phyloP scores from a whole-genome alignment of 345 rosid genomes.

The Psidium friedrichsthalianum region DNA sequence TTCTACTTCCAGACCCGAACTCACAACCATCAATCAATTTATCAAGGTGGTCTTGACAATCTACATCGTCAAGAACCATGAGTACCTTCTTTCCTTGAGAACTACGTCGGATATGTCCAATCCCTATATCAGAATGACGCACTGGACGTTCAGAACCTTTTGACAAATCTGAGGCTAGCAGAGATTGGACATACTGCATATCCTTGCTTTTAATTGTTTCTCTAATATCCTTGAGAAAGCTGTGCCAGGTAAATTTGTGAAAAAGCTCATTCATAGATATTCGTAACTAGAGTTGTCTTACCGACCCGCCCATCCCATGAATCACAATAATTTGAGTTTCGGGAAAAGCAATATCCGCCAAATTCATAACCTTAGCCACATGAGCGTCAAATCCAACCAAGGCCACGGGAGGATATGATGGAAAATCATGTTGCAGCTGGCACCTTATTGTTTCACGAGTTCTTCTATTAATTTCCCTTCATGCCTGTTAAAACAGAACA shows the following conservation, averaged over 20 bases:
- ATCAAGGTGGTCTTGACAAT: neutral
- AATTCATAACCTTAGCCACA: neutral
- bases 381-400: neutral
- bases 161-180: too few relatives aligned
- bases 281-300: neutral
- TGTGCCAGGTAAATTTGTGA: too few relatives aligned
- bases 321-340: neutral
- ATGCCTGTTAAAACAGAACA: neutral
- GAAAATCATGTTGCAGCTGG: neutral
- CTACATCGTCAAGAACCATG: neutral
- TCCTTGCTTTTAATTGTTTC: neutral
- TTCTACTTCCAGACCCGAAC: neutral
- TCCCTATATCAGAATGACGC: too few relatives aligned
- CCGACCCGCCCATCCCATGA: neutral
- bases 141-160: too few relatives aligned
- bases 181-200: neutral
- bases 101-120: too few relatives aligned
- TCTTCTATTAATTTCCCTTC: neutral
- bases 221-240: neutral
- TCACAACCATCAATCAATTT: neutral
- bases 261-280: neutral
- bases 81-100: neutral
- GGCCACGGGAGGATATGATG: neutral
- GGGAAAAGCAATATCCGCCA: neutral
- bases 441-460: neutral